These are phyloP conservation scores for Discostella pseudostelligera DNA, from an alignment of 108 stramenopile species.

Conservation along the genomic window DNA sequence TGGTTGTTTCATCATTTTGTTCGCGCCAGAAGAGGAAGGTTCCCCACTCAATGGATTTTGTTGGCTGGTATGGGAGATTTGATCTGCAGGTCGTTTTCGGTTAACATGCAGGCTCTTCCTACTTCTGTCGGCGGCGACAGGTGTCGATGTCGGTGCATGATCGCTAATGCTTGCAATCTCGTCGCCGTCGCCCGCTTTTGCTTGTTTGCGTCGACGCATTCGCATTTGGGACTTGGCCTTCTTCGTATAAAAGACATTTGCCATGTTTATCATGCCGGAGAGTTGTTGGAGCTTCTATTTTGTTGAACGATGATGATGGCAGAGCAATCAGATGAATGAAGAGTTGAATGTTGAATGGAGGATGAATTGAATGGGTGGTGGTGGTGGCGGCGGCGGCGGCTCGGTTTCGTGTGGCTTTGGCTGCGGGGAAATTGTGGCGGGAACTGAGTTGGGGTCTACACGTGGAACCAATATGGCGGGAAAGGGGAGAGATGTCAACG, in stretches of 20 bases:
- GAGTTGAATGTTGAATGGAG: too few relatives aligned
- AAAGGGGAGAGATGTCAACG: too few relatives aligned
- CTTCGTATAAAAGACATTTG: slow-evolving; percentile 59
- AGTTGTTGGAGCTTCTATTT: too few relatives aligned
- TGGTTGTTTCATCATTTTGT: slow-evolving; percentile 13
- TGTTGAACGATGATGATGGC: too few relatives aligned
- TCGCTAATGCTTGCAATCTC: not conserved
- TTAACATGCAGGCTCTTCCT: not conserved
- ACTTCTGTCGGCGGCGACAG: not conserved
- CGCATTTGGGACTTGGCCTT: slow-evolving; percentile 80
- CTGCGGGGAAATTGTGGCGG: too few relatives aligned
- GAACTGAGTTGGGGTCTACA: too few relatives aligned
- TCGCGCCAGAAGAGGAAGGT: slow-evolving; percentile 4
- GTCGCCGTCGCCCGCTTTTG: slow-evolving; percentile 2
- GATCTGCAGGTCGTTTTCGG: slow-evolving; percentile 26
- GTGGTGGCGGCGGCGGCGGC: too few relatives aligned
- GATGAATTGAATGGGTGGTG: too few relatives aligned
- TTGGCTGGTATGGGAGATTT: slow-evolving; percentile 14
- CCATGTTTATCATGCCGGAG: slow-evolving; percentile 10
- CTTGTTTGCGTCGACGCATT: slow-evolving; percentile 57
- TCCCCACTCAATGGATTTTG: not conserved
- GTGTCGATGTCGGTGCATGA: not conserved
- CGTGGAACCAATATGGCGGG: too few relatives aligned
- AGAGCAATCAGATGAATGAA: too few relatives aligned
- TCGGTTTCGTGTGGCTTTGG: too few relatives aligned